Evolutionary conservation across 345 rosid genomes (phyloP).

Genomic region (Lepidium aucheri): DNA sequence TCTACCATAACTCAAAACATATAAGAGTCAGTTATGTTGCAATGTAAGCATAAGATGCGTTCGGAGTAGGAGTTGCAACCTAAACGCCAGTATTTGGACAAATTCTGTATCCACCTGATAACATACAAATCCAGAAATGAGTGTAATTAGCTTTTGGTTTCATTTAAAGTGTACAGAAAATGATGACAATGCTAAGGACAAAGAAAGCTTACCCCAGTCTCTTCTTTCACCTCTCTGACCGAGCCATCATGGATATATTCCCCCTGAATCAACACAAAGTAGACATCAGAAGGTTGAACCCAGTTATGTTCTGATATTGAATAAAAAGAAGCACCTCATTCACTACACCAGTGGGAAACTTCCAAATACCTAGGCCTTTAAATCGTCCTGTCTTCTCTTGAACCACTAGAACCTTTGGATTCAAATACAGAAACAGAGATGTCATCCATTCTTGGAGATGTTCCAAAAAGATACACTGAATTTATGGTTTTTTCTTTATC

Average conservation of each 20-base stretch:
- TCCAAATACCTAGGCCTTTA: slow-evolving; percentile 60
- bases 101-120: slow-evolving; percentile 71
- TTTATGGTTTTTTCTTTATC: neutral
- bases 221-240: slow-evolving; percentile 89
- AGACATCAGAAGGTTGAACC: slow-evolving; percentile 4
- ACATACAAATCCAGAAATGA: neutral
- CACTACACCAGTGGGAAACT: slow-evolving; percentile 81
- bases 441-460: neutral
- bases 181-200: neutral
- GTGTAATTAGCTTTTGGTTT: neutral
- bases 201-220: slow-evolving; percentile 62
- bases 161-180: neutral
- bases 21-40: slow-evolving; percentile 4
- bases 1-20: slow-evolving; percentile 30
- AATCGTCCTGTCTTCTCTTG: slow-evolving; percentile 67
- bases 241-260: slow-evolving; percentile 73
- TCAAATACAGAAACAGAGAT: slow-evolving; percentile 2
- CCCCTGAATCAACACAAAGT: slow-evolving; percentile 39
- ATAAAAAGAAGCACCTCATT: slow-evolving; percentile 47
- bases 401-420: slow-evolving; percentile 57
- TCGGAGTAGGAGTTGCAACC: slow-evolving; percentile 33
- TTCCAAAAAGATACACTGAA: neutral
- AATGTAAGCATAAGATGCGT: neutral
- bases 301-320: neutral
- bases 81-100: slow-evolving; percentile 66